These are phyloP conservation scores for Phytopythium aichiense DNA, from an alignment of 352 stramenopile genomes.

Conservation along the genomic window DNA sequence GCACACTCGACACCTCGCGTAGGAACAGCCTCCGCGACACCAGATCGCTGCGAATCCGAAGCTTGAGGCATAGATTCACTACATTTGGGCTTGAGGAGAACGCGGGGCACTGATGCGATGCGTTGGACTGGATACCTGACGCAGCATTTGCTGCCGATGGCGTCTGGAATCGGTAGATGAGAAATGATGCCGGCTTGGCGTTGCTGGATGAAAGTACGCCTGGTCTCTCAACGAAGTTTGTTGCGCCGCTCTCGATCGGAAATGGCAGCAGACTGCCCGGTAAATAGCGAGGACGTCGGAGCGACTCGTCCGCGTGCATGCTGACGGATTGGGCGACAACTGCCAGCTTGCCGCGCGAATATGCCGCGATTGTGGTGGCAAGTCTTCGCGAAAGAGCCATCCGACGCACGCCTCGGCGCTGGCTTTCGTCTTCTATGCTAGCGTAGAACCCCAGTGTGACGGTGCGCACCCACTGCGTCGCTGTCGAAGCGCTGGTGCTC, in stretches of 20 bases:
- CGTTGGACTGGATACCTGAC: background rate
- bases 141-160: background rate
- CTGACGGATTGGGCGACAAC: conserved; percentile 14
- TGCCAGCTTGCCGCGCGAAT: conserved; percentile 8
- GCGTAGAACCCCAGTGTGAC: conserved; percentile 10
- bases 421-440: conserved; percentile 18
- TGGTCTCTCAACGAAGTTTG: background rate
- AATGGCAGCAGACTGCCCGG: conserved; percentile 6
- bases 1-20: background rate
- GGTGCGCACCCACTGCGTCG: conserved; percentile 4
- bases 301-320: conserved; percentile 14
- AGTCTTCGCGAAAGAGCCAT: conserved; percentile 17
- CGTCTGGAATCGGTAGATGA: background rate
- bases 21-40: background rate
- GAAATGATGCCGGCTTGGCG: conserved; percentile 8
- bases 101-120: background rate
- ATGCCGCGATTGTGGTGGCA: conserved; percentile 10
- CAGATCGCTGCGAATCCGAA: background rate
- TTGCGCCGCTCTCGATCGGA: background rate
- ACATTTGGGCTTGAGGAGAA: background rate
- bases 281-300: conserved; percentile 11
- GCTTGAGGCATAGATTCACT: background rate
- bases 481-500: background rate
- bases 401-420: conserved; percentile 13
- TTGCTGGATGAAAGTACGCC: background rate